Evolutionary conservation across 352 stramenopile species (phyloP).

Genomic region (Phytophthora fragariaefolia): DNA sequence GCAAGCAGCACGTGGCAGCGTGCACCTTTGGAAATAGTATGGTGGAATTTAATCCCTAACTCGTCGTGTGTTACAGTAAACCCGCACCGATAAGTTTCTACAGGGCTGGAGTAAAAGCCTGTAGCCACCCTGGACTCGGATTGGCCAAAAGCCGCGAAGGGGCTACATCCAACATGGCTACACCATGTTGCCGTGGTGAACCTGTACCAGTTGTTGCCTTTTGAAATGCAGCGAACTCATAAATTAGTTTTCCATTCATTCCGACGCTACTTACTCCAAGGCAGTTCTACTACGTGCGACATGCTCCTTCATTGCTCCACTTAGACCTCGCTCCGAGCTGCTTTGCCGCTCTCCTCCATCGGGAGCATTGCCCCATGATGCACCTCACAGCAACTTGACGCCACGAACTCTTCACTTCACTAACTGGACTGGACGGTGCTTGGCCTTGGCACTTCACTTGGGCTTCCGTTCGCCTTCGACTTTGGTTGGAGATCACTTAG

Average conservation of each 20-base stretch:
- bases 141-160: slow-evolving; percentile 30
- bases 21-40: not conserved
- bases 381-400: slow-evolving; percentile 3
- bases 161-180: not conserved
- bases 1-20: slow-evolving; percentile 1
- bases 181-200: not conserved
- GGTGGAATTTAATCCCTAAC: not conserved
- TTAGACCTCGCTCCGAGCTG: slow-evolving; percentile 7
- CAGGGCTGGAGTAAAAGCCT: too few relatives aligned
- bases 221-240: slow-evolving; percentile 41
- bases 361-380: slow-evolving; percentile 3
- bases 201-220: not conserved
- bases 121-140: slow-evolving; percentile 22
- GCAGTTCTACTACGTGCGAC: too few relatives aligned
- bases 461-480: not conserved
- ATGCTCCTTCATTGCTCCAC: slow-evolving; percentile 21
- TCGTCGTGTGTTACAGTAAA: not conserved
- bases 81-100: not conserved
- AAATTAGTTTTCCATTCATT: slow-evolving; percentile 53
- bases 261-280: slow-evolving; percentile 25
- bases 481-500: too few relatives aligned
- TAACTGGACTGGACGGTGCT: slow-evolving; percentile 21
- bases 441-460: slow-evolving; percentile 3
- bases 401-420: not conserved
- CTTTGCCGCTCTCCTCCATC: slow-evolving; percentile 12